Evolutionary conservation across 1,139 yeast species (phyloP), one percentile per base, ranked within the genome.

Genomic region (Sugiyamaella castrensis): DNA sequence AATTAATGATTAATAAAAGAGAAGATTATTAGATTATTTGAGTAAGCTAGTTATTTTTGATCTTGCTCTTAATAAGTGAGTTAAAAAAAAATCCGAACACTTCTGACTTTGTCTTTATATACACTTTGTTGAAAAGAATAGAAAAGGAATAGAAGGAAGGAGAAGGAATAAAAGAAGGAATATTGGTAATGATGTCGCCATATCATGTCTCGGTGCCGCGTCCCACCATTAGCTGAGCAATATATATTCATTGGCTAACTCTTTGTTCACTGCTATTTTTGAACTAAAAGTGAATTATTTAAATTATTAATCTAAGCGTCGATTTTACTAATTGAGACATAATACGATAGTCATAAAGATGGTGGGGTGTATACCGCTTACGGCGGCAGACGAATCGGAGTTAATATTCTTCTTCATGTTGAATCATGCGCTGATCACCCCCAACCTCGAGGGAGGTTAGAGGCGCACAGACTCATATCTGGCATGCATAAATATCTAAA

Each of bases 361-460:
- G 12, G 13, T 33, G 24, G 24, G 24, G 24, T 5, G 9, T 19
- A 15, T 19, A 5, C 16, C 19, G 37, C 6, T 11, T n/a, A n/a
- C n/a, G n/a, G n/a, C n/a, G n/a, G 13, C 13, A 33, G 37, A 13
- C 8, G 7, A 11, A 15, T 10, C 11, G 15, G 37, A 19, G 15
- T 13, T n/a, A 19, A 36, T 24, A 7, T 35, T n/a, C 37, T 8
- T 27, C 31, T n/a, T 42, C 46, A 42, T 42, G 46, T 34, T 29
- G 19, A 11, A 29, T 34, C 19, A 2, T 8, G 2, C 29, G 19
- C 46, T 40, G 35, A 34, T 35, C 40, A 39, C 46, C 11, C 4
- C 10, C 10, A 29, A 36, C 40, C 2, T 35, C 29, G n/a, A 24
- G 10, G n/a, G 40, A 42, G 40, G 46, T 42, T 42, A 36, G 19